Percentiles rank a stretch among this genome's conserved stretches.
Conservation (phyloP, 2,329 filamentous ascomycete genomes). For the Ophiostoma populinum region DNA sequence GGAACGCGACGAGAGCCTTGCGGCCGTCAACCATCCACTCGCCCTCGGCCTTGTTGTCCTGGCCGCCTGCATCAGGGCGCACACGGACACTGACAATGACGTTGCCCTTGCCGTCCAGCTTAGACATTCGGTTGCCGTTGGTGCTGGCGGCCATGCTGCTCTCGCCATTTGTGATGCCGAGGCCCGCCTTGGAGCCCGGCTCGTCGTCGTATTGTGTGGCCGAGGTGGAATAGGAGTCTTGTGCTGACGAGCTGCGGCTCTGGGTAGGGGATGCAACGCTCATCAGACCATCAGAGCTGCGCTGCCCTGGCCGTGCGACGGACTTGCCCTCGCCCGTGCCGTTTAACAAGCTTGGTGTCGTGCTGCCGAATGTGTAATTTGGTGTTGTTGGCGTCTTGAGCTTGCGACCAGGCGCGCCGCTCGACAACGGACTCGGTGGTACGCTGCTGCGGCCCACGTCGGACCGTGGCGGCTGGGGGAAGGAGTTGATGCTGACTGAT, state of each 20-base stretch:
- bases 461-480: constrained; percentile 72
- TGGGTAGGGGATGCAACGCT: constrained; percentile 70
- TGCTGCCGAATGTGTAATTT: constrained; percentile 29
- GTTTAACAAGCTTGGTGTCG: constrained; percentile 60
- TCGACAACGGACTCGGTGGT: constrained; percentile 42
- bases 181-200: constrained; percentile 17
- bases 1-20: constrained; percentile 64
- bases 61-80: constrained; percentile 58
- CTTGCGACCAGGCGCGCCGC: constrained; percentile 34
- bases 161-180: constrained; percentile 11
- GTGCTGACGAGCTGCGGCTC: constrained; percentile 79
- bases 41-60: constrained; percentile 46
- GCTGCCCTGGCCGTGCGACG: constrained; percentile 42
- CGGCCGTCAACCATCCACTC: constrained; percentile 90
- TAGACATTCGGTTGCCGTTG: constrained; percentile 33
- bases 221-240: constrained; percentile 82
- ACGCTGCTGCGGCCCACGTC: constrained; percentile 41
- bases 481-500: constrained; percentile 83
- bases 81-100: constrained; percentile 91
- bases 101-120: constrained; percentile 71
- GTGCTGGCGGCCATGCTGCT: constrained; percentile 4
- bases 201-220: constrained; percentile 83
- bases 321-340: constrained; percentile 63
- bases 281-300: constrained; percentile 58
- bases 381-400: constrained; percentile 38